Evolutionary conservation across 1,284 basidiomycete genomes (phyloP), one percentile per base, ranked within the genome.

Genomic region (Ceratorhiza oryzae-sativae): DNA sequence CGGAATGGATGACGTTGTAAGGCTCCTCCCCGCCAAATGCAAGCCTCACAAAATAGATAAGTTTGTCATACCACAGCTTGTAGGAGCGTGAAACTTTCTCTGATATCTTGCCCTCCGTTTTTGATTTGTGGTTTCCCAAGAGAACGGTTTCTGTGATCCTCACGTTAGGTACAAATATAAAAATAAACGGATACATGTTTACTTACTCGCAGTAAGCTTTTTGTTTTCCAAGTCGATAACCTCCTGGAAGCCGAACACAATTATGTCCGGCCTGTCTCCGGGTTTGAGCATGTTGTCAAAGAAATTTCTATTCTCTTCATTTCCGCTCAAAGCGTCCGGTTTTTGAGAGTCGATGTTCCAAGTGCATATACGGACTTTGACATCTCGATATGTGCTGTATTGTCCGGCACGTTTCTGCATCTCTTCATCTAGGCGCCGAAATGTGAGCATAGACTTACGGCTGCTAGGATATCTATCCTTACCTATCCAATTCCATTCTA

Each of bases 191-290:
- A 23, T 23, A 18, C 30, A 15, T 0, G 45, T 15, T 13, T 5
- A 82, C 83, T 72, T 55, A 85, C 85, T 96, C 13, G 96, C 95
- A 0, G 92, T 91, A 80, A 98, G 89, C 80, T 90, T 95, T 74
- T 94, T 89, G 77, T 89, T 91, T 76, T 98, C 95, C 12, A 99
- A 86, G 79, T 98, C 95, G 74, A 99, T 93, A 46, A 98, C 86
- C 82, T 98, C 97, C 80, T 99, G 97, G 78, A 98, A 91, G 0
- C 95, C 95, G 79, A 98, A 97, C 1, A 89, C 87, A 76, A 99
- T 91, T 75, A 98, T 89, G 76, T 98, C 96, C 0, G 96, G 94
- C 8, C 84, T 80, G 25, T 90, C 87, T 30, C 90, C 87, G 73
- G 88, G 91, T 1, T 80, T 82, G 18, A 97, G 83, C 3, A 88